A percentile compares a stretch with the other conserved stretches of the same genome.
phyloP scores from a whole-genome alignment of 2,329 filamentous ascomycete species.

The Thelonectria olida region DNA sequence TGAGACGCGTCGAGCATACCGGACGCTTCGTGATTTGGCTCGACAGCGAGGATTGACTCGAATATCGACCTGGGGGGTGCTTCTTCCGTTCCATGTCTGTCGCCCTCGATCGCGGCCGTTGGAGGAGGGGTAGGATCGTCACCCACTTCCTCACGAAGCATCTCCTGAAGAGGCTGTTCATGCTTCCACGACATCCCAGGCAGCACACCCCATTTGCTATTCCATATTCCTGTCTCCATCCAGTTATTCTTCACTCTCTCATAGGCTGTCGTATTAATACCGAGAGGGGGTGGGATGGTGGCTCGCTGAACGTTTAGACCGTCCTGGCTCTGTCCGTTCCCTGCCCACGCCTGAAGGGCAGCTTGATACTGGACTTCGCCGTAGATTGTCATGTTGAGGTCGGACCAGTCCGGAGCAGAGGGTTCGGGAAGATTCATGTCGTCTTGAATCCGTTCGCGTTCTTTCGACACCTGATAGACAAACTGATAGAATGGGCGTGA shows the following conservation, averaged over 20 bases:
- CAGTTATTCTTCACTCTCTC: not conserved
- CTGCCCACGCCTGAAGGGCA: not conserved
- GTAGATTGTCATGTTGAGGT: no score
- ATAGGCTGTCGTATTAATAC: not conserved
- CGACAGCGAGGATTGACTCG: no score
- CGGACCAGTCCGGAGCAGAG: no score
- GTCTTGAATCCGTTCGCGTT: not conserved
- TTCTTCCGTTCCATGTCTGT: no score
- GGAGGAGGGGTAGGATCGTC: not conserved
- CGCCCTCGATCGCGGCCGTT: no score
- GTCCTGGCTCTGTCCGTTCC: not conserved
- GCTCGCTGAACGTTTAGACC: not conserved
- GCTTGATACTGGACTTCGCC: no score
- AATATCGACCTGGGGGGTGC: no score
- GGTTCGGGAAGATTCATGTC: not conserved
- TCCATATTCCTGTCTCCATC: not conserved
- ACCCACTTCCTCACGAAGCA: not conserved
- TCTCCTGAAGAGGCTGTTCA: not conserved
- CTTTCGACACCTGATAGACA: slow-evolving; percentile 2
- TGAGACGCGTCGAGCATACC: no score
- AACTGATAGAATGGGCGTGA: slow-evolving; percentile 1
- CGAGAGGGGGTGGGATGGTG: not conserved
- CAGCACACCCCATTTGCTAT: not conserved
- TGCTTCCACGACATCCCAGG: not conserved
- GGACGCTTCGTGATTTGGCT: no score